Conservation (phyloP, 768 basidiomycete genomes). For the Tylopilus felleus region DNA sequence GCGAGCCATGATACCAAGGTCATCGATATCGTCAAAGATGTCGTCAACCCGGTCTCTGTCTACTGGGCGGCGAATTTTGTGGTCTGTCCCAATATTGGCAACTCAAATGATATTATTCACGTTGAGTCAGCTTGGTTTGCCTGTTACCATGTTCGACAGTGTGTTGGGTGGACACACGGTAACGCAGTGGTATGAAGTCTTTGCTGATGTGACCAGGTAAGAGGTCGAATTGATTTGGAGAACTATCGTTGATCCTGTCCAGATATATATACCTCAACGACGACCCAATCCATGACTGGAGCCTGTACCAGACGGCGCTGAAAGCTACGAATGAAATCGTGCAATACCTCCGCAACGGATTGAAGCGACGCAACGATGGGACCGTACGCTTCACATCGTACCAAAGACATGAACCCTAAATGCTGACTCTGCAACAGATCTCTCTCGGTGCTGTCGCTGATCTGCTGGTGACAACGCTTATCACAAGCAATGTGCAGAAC, state of each 20-base stretch:
- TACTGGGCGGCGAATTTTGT: conserved; percentile 58
- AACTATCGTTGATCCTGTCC: not conserved
- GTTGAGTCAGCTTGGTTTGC: conserved; percentile 27
- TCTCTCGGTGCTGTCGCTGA: conserved; percentile 25
- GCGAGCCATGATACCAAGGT: conserved; percentile 14
- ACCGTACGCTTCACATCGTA: conserved; percentile 14
- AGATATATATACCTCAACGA: conserved; percentile 39
- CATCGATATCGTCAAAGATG: conserved; percentile 64
- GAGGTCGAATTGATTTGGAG: not conserved
- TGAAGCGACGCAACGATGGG: conserved; percentile 18
- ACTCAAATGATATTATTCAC: not conserved
- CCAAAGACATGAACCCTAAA: not conserved
- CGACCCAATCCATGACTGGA: conserved; percentile 33
- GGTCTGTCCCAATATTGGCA: conserved; percentile 36
- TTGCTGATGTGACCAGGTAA: conserved; percentile 43
- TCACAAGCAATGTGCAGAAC: conserved; percentile 24
- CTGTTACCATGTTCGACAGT: conserved; percentile 31
- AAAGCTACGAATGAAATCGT: conserved; percentile 27
- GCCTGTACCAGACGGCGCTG: conserved; percentile 26
- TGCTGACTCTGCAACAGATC: not conserved
- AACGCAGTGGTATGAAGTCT: conserved; percentile 45
- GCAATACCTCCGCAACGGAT: conserved; percentile 20
- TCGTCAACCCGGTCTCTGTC: conserved; percentile 59
- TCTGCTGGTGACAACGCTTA: conserved; percentile 14
- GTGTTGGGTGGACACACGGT: conserved; percentile 40